Base-by-base conservation (phyloP, 305 asterid genomes). In the Nicotiana rustica region DNA sequence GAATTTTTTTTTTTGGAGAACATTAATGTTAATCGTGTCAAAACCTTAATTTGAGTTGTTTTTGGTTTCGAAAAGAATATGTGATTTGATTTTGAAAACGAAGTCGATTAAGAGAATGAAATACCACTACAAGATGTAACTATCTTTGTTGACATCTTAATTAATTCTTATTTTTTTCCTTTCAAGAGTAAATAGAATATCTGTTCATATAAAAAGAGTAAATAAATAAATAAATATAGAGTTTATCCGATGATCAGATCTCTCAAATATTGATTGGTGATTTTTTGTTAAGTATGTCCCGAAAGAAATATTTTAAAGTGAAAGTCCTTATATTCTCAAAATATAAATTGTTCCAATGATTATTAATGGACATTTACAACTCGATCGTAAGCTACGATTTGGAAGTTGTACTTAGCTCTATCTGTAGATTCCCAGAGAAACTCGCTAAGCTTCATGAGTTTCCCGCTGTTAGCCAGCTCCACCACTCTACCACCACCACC, bases 361-460 rank as follows among this genome's bases (percentile, higher is more conserved):
- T 47, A 21, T 1, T 10, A 70, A 19, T 44, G 78, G 60, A 70
- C 59, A 70, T 18, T 41, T 5, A 41, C 12, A 70, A 29, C 15
- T 70, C 18, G 8, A 47, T 21, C 3, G 41, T 71, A 71, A 47
- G n/a, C 19, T 71, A 15, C 41, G 14, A 14, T 21, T 73, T 49
- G 41, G 41, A 71, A 73, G 64, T 25, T 7, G 21, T 73, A 49
- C 79, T 73, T 25, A 21, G 29, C 64, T 73, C 44, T 49, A 25
- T 49, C 79, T 3, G 62, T 3, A 70, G 18, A 70, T 18, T 70
- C 13, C 78, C 18, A 56, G 15, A 33, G 49, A 21, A 36, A 47
- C 14, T 21, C 82, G 47, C 3, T 41, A 73, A 66, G 17, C 49
- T 66, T 82, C 49, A 92, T 93, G 97, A 85, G 77, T 86, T 84